Evolutionary conservation across 192 early-diverging fungal species (phyloP).

Genomic region (Dissophora ornata): DNA sequence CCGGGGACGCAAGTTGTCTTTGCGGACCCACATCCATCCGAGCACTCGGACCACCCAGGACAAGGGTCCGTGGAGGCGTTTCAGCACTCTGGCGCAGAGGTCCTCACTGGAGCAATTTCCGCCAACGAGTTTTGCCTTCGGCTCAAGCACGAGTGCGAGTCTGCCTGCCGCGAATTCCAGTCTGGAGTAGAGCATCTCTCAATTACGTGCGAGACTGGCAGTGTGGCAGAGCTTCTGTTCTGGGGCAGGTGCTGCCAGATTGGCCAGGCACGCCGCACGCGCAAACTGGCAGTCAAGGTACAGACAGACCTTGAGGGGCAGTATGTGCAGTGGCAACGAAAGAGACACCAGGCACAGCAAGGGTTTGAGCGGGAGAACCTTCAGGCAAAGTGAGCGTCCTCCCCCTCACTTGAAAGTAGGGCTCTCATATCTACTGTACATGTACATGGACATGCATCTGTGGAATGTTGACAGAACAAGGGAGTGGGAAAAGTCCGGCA

Average conservation of each 20-base stretch:
- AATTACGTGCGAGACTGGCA: conserved; percentile 23
- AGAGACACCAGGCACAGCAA: conserved; percentile 18
- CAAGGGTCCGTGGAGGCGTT: neutral
- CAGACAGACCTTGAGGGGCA: conserved; percentile 15
- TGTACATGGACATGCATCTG: too few relatives aligned
- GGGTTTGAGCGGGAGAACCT: neutral
- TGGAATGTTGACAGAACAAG: too few relatives aligned
- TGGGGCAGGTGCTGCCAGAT: conserved; percentile 48
- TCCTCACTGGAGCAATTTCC: conserved; percentile 9
- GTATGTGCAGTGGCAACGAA: conserved; percentile 14
- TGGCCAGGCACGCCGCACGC: conserved; percentile 9
- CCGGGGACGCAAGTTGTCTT: neutral
- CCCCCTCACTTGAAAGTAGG: too few relatives aligned
- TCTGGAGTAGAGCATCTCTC: conserved; percentile 21
- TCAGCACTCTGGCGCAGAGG: conserved; percentile 26
- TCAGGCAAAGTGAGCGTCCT: too few relatives aligned
- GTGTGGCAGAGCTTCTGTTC: conserved; percentile 41
- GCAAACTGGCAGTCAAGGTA: neutral
- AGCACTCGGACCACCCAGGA: neutral
- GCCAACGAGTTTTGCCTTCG: conserved; percentile 36
- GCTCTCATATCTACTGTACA: too few relatives aligned
- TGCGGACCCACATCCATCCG: neutral
- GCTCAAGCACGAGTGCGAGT: conserved; percentile 47
- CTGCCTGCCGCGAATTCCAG: conserved; percentile 26
- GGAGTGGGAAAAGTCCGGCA: too few relatives aligned